Evolutionary conservation across 106 monocot genomes (phyloP).

Genomic region (Dendrobium officinale): DNA sequence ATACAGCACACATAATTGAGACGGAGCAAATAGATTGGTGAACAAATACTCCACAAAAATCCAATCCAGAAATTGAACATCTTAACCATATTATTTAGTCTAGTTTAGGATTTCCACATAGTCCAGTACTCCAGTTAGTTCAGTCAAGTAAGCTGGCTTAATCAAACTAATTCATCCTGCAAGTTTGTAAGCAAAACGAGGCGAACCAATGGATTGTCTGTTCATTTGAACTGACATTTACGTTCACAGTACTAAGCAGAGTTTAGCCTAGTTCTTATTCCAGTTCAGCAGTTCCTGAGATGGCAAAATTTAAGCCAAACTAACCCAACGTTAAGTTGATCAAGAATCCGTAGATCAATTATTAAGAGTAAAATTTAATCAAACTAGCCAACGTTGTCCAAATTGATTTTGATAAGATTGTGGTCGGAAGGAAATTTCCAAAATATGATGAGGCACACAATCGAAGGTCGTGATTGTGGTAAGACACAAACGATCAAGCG

Average conservation of each 20-base stretch:
- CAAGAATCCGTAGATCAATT: too few species aligned
- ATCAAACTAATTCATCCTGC: neutral
- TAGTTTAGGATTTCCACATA: neutral
- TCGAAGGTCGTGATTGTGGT: too few species aligned
- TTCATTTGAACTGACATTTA: neutral
- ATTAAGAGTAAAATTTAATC: too few species aligned
- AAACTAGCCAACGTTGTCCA: too few species aligned
- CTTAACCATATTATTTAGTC: neutral
- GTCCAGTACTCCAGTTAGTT: neutral
- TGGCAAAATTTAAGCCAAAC: too few species aligned
- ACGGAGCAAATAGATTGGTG: neutral
- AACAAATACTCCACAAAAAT: neutral
- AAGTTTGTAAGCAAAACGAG: neutral
- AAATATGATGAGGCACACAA: too few species aligned
- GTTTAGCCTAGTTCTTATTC: neutral
- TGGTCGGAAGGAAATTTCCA: too few species aligned
- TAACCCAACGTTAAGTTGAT: too few species aligned
- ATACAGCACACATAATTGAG: neutral
- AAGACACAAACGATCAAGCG: too few species aligned
- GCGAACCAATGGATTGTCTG: neutral
- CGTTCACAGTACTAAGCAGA: neutral
- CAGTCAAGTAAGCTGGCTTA: neutral
- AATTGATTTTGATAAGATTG: too few species aligned
- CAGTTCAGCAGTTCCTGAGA: neutral
- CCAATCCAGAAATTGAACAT: neutral